Percentiles rank a stretch among this genome's conserved stretches.
These are phyloP conservation scores for Phytophthora uliginosa DNA, from an alignment of 352 stramenopile species.

Conservation along the genomic window DNA sequence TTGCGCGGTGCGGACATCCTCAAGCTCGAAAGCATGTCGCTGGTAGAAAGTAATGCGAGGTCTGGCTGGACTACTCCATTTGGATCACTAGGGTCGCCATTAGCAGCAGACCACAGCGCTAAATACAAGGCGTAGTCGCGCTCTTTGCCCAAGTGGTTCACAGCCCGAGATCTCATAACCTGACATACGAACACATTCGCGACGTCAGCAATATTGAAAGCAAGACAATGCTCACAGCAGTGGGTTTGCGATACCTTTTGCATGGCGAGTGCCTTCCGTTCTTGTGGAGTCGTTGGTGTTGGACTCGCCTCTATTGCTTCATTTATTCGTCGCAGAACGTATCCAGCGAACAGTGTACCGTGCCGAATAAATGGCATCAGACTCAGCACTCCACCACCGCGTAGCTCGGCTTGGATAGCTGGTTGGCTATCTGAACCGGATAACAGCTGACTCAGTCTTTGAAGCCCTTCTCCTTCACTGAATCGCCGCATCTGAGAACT, in stretches of 20 bases:
- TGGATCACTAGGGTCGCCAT: slow-evolving; percentile 13
- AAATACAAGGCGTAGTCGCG: slow-evolving; percentile 77
- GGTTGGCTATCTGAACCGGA: slow-evolving; percentile 48
- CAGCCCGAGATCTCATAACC: slow-evolving; percentile 75
- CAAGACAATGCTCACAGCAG: background rate
- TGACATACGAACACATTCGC: slow-evolving; percentile 18
- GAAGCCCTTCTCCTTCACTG: slow-evolving; percentile 58
- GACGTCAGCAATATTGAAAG: background rate
- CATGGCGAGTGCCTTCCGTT: slow-evolving; percentile 69
- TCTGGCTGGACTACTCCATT: slow-evolving; percentile 10
- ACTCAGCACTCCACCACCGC: slow-evolving; percentile 73
- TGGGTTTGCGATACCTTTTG: slow-evolving; percentile 49
- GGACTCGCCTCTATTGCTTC: slow-evolving; percentile 49
- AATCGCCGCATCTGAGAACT: slow-evolving; percentile 52
- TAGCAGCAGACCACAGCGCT: slow-evolving; percentile 47
- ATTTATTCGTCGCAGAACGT: slow-evolving; percentile 58
- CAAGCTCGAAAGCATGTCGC: slow-evolving; percentile 36
- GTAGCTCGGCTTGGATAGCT: slow-evolving; percentile 75
- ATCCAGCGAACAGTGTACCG: slow-evolving; percentile 64
- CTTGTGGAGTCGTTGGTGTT: slow-evolving; percentile 46
- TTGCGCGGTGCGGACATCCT: slow-evolving; percentile 28
- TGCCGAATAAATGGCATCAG: slow-evolving; percentile 84
- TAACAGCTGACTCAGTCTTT: slow-evolving; percentile 63
- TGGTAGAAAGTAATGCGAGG: slow-evolving; percentile 35
- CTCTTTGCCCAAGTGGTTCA: slow-evolving; percentile 69